Evolutionary conservation across 306 rosid species (phyloP).

Genomic region (Glycine latifolia): DNA sequence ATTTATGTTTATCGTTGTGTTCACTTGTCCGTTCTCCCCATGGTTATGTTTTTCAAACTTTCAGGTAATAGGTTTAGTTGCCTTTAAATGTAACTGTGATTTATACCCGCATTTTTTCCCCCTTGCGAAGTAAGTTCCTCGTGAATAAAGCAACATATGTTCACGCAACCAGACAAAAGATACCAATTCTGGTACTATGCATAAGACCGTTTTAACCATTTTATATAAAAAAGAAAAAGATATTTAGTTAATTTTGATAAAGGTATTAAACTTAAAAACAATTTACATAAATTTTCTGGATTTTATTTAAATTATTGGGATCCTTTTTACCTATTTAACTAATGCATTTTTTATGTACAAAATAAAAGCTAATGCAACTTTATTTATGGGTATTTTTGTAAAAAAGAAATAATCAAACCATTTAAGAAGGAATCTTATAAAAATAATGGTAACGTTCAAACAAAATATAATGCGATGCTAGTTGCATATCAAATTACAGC

Average conservation of each 20-base stretch:
- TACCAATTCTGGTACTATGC: not conserved
- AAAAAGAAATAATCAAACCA: too few species aligned
- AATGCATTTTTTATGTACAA: too few species aligned
- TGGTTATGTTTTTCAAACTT: not conserved
- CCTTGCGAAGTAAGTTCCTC: not conserved
- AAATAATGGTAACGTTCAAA: not conserved
- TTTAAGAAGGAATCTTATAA: not conserved
- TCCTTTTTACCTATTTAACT: not conserved
- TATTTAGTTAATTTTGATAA: not conserved
- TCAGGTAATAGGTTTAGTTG: not conserved
- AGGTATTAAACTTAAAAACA: not conserved
- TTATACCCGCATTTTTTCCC: not conserved
- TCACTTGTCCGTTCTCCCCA: too few species aligned
- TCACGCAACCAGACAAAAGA: slow-evolving; percentile 9
- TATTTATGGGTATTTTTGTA: too few species aligned
- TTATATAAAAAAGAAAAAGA: not conserved
- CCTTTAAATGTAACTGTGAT: slow-evolving; percentile 4
- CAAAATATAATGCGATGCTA: slow-evolving; percentile 10
- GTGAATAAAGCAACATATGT: slow-evolving; percentile 2
- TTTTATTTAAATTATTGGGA: not conserved
- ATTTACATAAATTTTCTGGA: not conserved
- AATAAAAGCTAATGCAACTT: too few species aligned
- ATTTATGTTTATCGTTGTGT: too few species aligned
- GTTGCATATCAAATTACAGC: not conserved
- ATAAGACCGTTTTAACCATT: not conserved